These are phyloP conservation scores for Przewalskia tangutica DNA, from an alignment of 257 asterid genomes.

Conservation along the genomic window DNA sequence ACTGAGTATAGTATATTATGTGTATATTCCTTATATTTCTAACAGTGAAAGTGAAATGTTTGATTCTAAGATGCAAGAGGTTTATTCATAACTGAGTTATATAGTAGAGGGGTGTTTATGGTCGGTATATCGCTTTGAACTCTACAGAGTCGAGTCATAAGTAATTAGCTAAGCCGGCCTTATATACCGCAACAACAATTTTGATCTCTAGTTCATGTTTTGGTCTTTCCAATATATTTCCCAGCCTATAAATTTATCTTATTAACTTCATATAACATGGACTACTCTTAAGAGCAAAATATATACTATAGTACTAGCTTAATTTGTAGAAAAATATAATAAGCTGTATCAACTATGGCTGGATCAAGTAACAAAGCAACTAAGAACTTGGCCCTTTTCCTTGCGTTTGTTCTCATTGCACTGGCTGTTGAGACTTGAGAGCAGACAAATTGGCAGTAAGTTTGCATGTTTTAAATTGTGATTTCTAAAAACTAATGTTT, in stretches of 20 bases:
- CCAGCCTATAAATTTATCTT: not conserved
- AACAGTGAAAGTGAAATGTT: no score
- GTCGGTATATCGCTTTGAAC: no score
- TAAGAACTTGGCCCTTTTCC: not conserved
- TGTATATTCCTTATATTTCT: no score
- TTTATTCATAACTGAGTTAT: no score
- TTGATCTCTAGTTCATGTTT: not conserved
- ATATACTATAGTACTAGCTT: no score
- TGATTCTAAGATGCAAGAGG: no score
- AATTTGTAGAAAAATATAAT: not conserved
- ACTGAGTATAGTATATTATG: no score
- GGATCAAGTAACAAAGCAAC: not conserved
- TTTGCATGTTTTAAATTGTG: not conserved
- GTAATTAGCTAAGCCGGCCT: not conserved
- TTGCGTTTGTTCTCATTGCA: not conserved
- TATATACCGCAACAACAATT: not conserved
- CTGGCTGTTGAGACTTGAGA: not conserved
- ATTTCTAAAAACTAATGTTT: no score
- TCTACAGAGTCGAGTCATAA: not conserved
- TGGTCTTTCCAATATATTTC: not conserved
- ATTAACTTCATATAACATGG: not conserved
- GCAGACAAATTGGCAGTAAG: not conserved
- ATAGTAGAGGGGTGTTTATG: no score
- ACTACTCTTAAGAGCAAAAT: not conserved
- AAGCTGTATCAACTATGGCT: not conserved